Evolutionary conservation across 805 yeast species (phyloP), one percentile per base, ranked within the genome.

Genomic region (Priceomyces carsonii): DNA sequence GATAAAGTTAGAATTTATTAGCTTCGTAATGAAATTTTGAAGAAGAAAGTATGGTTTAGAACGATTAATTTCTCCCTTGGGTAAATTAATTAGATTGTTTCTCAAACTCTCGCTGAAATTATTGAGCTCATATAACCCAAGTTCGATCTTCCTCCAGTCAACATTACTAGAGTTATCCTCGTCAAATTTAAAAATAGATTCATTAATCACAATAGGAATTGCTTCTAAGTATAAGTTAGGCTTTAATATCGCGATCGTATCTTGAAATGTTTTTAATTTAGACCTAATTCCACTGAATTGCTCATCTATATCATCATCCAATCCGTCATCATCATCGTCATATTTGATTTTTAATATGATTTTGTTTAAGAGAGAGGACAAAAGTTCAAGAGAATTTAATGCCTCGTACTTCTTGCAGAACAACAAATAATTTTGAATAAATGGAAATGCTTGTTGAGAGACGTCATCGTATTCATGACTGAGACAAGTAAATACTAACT

Each of bases 391-490:
- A 8, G 62, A 50, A 29, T 50, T 46, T 29, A 65, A 51, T 6
- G 47, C 50, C 8, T 66, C 59, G 39, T 63, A 66, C 53, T 79
- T 87, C 62, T 79, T 86, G 45, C 89, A 63, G 28, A 82, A 73
- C 8, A 85, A 63, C 42, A 93, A 66, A 55, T 82, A 89, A 34
- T 80, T 85, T 24, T 85, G 77, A 29, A 93, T 66, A 50, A 88
- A 85, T 6, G 93, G 83, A 52, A 91, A 84, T 5, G 88, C 84
- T 57, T 87, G 95, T 24, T 75, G 70, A 1, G 95, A 79, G 9
- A 91, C 82, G 47, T 93, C 97, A 58, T 93, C 98, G 53, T 82
- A 89, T 44, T 83, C 95, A 56, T 88, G 84, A 19, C 78, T 73
- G 54, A 93, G 71, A 45, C 83, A 86, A 40, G 71, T 72, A 39